Conservation (phyloP, 2,329 filamentous ascomycete genomes). For the Byssochlamys sp. region DNA sequence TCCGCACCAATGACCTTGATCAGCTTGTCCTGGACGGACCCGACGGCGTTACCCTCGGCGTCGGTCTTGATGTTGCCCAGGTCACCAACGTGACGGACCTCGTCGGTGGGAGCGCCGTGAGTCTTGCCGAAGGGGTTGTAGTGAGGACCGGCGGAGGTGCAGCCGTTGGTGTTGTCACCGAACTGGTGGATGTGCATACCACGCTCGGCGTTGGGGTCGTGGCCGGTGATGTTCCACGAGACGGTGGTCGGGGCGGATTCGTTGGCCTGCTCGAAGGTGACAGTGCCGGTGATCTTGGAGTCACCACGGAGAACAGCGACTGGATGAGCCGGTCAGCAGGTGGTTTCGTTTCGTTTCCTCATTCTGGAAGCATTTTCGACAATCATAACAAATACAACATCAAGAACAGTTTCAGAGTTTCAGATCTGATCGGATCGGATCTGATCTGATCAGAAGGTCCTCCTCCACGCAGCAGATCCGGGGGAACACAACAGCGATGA, state of each 20-base stretch:
- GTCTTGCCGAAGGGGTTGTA: slow-evolving; percentile 94
- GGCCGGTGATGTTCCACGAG: slow-evolving; percentile 82
- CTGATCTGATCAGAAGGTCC: neutral
- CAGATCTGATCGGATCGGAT: neutral
- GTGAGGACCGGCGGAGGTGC: slow-evolving; percentile 94
- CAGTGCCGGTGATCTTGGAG: slow-evolving; percentile 85
- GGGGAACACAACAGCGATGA: neutral
- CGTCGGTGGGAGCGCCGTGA: slow-evolving; percentile 78
- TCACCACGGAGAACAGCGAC: slow-evolving; percentile 97
- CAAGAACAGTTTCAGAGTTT: neutral
- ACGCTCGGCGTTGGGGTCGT: slow-evolving; percentile 91
- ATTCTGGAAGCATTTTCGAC: neutral
- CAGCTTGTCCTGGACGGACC: slow-evolving; percentile 66
- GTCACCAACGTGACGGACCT: slow-evolving; percentile 88
- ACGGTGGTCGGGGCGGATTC: slow-evolving; percentile 77
- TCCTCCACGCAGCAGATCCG: neutral
- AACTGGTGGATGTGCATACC: slow-evolving; percentile 98
- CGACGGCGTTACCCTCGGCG: slow-evolving; percentile 78
- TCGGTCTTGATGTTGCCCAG: slow-evolving; percentile 96
- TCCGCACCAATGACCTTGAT: slow-evolving; percentile 94
- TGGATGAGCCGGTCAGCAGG: slow-evolving; percentile 32
- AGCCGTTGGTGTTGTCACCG: slow-evolving; percentile 99
- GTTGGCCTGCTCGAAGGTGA: slow-evolving; percentile 84
- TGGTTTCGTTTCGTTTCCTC: slow-evolving; percentile 8
- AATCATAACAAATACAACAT: neutral